Conservation (phyloP, 257 asterid species). For the Nemophila menziesii region DNA sequence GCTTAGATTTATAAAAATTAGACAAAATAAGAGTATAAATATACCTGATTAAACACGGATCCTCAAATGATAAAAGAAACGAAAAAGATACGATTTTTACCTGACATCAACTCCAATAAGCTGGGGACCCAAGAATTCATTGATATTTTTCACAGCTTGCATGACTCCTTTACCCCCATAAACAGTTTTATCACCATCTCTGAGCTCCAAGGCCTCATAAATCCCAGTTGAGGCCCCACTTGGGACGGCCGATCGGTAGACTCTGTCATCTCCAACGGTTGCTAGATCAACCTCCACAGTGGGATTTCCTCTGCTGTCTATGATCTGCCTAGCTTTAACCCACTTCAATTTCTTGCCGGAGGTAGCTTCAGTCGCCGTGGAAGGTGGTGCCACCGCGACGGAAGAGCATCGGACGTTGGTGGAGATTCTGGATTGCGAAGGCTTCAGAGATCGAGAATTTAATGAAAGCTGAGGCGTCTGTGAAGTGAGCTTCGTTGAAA, state of each 20-base stretch:
- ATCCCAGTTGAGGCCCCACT: conserved; percentile 99
- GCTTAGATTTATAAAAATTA: not conserved
- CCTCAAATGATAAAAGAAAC: not conserved
- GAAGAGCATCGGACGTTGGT: conserved; percentile 50
- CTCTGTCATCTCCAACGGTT: conserved; percentile 51
- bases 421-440: conserved; percentile 10
- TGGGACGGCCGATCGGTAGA: conserved; percentile 91
- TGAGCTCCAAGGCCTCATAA: conserved; percentile 90
- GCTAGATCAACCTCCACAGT: conserved; percentile 95
- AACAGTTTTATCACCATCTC: conserved; percentile 76
- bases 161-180: conserved; percentile 95
- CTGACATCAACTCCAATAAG: conserved; percentile 88
- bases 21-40: not conserved
- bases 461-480: conserved; percentile 24
- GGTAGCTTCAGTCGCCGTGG: conserved; percentile 7
- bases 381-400: conserved; percentile 35
- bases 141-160: conserved; percentile 69
- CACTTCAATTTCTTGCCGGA: conserved; percentile 37
- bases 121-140: conserved; percentile 66
- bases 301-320: conserved; percentile 97
- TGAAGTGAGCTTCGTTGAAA: conserved; percentile 49
- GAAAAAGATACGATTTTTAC: conserved; percentile 19
- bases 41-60: not conserved
- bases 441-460: not conserved
- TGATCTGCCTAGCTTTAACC: conserved; percentile 88